Evolutionary conservation across 805 yeast species (phyloP).

Genomic region (Saturnispora besseyi): DNA sequence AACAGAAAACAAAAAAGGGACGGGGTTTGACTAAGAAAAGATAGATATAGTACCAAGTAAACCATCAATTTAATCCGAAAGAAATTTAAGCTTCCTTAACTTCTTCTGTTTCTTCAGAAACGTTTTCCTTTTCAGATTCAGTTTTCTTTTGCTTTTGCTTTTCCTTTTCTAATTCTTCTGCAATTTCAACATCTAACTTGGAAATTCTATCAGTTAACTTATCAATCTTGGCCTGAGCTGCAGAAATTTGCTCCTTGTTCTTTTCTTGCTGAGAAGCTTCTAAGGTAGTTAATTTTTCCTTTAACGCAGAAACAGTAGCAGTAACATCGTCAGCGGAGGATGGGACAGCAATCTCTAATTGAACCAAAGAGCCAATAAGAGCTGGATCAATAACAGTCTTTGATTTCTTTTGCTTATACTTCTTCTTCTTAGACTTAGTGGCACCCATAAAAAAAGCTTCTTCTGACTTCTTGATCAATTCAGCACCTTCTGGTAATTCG

Average conservation of each 20-base stretch:
- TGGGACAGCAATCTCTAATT: slow-evolving; percentile 73
- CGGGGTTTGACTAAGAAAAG: neutral
- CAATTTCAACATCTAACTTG: slow-evolving; percentile 23
- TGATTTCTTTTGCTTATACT: slow-evolving; percentile 29
- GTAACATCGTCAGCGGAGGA: slow-evolving; percentile 63
- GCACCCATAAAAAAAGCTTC: slow-evolving; percentile 49
- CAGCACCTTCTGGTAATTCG: slow-evolving; percentile 47
- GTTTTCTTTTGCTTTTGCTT: slow-evolving; percentile 14
- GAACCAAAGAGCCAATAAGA: slow-evolving; percentile 65
- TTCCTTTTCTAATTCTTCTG: slow-evolving; percentile 22
- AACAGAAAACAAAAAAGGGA: neutral
- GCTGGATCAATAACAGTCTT: slow-evolving; percentile 68
- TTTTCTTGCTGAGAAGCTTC: slow-evolving; percentile 68
- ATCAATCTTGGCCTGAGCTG: slow-evolving; percentile 70
- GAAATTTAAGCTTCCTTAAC: neutral
- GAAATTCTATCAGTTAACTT: slow-evolving; percentile 44
- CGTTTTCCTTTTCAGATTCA: slow-evolving; percentile 4
- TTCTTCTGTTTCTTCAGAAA: slow-evolving; percentile 3
- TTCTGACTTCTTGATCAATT: slow-evolving; percentile 47
- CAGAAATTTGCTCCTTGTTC: slow-evolving; percentile 65
- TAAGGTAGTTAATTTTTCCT: slow-evolving; percentile 62
- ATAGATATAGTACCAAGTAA: slow-evolving; percentile 1
- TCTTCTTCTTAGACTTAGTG: slow-evolving; percentile 40
- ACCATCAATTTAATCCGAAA: neutral
- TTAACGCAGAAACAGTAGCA: slow-evolving; percentile 54